These are phyloP conservation scores for Suillus cothurnatus DNA, from an alignment of 768 basidiomycete genomes.

Conservation along the genomic window DNA sequence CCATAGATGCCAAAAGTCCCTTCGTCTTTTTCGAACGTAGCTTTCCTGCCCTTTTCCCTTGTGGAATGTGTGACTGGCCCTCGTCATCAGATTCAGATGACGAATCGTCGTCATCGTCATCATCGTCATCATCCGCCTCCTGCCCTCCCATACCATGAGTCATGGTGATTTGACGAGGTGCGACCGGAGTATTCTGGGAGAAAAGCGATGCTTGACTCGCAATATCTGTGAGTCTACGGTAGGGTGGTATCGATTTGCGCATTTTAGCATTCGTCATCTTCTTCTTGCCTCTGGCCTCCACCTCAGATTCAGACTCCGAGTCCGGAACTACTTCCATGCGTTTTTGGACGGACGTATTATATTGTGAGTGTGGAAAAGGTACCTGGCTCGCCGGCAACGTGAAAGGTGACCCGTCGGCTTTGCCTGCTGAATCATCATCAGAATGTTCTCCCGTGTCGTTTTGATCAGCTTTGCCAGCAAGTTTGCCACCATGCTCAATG, in stretches of 20 bases:
- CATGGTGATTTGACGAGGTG: constrained; percentile 30
- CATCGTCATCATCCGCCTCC: constrained; percentile 26
- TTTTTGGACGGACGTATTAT: constrained; percentile 20
- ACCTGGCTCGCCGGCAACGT: constrained; percentile 53
- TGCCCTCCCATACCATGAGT: constrained; percentile 18
- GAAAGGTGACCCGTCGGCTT: constrained; percentile 42
- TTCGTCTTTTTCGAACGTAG: constrained; percentile 30
- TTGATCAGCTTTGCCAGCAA: constrained; percentile 14
- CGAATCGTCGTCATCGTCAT: constrained; percentile 30
- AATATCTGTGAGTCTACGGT: constrained; percentile 57
- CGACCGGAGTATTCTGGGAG: constrained; percentile 38
- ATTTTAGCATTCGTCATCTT: constrained; percentile 15
- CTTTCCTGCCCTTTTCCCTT: constrained; percentile 53
- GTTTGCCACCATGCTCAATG: neutral
- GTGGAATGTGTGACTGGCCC: constrained; percentile 57
- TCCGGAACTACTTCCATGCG: constrained; percentile 15
- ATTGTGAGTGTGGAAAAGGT: constrained; percentile 57
- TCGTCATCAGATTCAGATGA: constrained; percentile 42
- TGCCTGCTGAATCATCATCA: constrained; percentile 3
- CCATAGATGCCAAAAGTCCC: constrained; percentile 8
- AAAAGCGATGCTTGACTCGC: constrained; percentile 33
- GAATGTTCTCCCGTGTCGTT: constrained; percentile 7
- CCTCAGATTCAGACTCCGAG: constrained; percentile 36
- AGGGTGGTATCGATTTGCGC: constrained; percentile 25
- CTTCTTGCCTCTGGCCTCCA: constrained; percentile 39